These are phyloP conservation scores for Bombardia bombarda DNA, from an alignment of 495 filamentous ascomycete genomes.

Conservation along the genomic window DNA sequence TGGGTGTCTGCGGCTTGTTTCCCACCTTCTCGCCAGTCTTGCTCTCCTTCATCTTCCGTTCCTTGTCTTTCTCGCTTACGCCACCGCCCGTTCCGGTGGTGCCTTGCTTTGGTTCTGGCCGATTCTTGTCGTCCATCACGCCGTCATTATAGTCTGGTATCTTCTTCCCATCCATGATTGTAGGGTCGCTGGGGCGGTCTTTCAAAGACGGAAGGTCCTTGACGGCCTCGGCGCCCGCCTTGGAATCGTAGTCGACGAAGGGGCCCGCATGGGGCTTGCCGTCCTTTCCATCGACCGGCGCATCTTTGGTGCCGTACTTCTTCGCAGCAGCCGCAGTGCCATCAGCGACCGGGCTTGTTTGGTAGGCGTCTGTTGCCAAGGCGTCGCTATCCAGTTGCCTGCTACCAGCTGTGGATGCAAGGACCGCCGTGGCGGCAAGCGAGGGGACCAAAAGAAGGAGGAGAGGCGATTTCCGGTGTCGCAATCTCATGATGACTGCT, in stretches of 20 bases:
- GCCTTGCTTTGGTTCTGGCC: slow-evolving; percentile 66
- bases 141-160: slow-evolving; percentile 76
- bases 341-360: slow-evolving; percentile 4
- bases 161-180: slow-evolving; percentile 51
- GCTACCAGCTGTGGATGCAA: slow-evolving; percentile 16
- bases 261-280: slow-evolving; percentile 91
- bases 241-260: slow-evolving; percentile 60
- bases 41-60: slow-evolving; percentile 50
- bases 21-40: slow-evolving; percentile 53
- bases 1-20: slow-evolving; percentile 73
- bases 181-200: slow-evolving; percentile 38
- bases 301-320: slow-evolving; percentile 67
- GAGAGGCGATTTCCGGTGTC: slow-evolving; percentile 30
- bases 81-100: slow-evolving; percentile 83
- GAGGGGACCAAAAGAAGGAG: slow-evolving; percentile 40
- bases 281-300: slow-evolving; percentile 91
- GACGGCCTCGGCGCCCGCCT: slow-evolving; percentile 22
- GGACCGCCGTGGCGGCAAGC: slow-evolving; percentile 26
- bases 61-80: slow-evolving; percentile 75
- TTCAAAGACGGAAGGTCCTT: slow-evolving; percentile 39
- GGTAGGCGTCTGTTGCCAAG: slow-evolving; percentile 3
- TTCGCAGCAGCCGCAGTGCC: slow-evolving; percentile 18
- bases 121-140: slow-evolving; percentile 82
- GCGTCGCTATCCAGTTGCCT: slow-evolving; percentile 12
- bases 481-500: slow-evolving; percentile 26